phyloP scores from a whole-genome alignment of 345 rosid genomes.

The Excoecaria agallocha region DNA sequence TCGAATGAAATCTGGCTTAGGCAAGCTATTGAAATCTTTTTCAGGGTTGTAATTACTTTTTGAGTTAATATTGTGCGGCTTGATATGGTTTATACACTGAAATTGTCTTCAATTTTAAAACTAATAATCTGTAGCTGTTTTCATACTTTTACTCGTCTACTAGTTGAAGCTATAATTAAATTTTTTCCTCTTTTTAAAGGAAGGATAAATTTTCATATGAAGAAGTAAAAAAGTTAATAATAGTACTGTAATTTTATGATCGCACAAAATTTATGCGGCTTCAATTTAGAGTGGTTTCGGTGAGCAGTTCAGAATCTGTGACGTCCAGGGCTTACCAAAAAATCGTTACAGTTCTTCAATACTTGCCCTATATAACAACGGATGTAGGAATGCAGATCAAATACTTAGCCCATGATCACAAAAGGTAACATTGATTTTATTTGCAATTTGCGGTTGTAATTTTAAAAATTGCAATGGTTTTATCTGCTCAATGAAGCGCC shows the following conservation, averaged over 20 bases:
- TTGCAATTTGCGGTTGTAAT: neutral
- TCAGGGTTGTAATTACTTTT: constrained; percentile 5
- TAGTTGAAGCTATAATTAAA: neutral
- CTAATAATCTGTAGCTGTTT: neutral
- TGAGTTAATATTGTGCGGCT: constrained; percentile 5
- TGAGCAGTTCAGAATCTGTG: too few species aligned
- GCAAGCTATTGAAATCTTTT: neutral
- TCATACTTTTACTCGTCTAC: too few species aligned
- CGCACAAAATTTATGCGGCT: too few species aligned
- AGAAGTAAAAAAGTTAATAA: too few species aligned
- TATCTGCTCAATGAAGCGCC: neutral
- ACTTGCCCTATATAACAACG: too few species aligned
- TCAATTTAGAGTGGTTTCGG: too few species aligned
- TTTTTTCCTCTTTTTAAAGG: neutral
- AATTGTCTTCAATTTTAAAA: neutral
- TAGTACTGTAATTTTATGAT: too few species aligned
- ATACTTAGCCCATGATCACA: neutral
- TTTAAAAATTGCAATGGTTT: neutral
- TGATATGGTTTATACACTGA: neutral
- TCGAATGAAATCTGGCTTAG: neutral
- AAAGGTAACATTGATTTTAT: neutral
- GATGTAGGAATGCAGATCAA: too few species aligned
- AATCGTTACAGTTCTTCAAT: too few species aligned
- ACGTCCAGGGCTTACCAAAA: too few species aligned
- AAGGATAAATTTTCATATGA: too few species aligned